These are phyloP conservation scores for Isatis tinctoria DNA, from an alignment of 345 rosid species.

Conservation along the genomic window DNA sequence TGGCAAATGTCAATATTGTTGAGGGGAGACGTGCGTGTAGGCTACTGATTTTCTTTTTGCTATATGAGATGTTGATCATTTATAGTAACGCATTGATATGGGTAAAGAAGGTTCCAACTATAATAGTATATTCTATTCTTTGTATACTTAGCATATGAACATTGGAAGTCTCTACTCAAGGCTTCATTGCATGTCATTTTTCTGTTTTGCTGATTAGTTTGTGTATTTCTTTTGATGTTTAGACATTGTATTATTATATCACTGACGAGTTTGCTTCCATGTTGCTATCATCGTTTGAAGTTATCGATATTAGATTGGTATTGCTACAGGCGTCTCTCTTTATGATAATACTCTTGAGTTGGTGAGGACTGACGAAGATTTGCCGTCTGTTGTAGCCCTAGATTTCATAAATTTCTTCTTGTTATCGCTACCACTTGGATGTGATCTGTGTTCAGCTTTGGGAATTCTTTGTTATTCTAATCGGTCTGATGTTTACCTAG, in stretches of 20 bases:
- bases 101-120: not conserved
- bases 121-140: not conserved
- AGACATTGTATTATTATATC: not conserved
- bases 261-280: not conserved
- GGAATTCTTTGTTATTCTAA: not conserved
- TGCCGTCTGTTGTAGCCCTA: not conserved
- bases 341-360: not conserved
- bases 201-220: not conserved
- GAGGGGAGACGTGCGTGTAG: not conserved
- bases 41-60: not conserved
- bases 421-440: not conserved
- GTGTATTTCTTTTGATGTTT: constrained; percentile 6
- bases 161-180: not conserved
- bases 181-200: not conserved
- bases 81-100: not conserved
- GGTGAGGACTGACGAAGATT: not conserved
- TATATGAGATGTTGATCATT: not conserved
- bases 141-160: not conserved
- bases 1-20: not conserved
- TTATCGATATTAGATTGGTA: not conserved
- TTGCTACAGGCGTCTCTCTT: not conserved
- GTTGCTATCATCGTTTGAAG: not conserved
- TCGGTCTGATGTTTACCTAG: not conserved
- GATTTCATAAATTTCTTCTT: not conserved
- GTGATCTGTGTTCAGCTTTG: constrained; percentile 4